Percentiles rank a stretch among this genome's conserved stretches.
Evolutionary conservation across 2,329 filamentous ascomycete genomes (phyloP).

Genomic region (Xylogone sp.): DNA sequence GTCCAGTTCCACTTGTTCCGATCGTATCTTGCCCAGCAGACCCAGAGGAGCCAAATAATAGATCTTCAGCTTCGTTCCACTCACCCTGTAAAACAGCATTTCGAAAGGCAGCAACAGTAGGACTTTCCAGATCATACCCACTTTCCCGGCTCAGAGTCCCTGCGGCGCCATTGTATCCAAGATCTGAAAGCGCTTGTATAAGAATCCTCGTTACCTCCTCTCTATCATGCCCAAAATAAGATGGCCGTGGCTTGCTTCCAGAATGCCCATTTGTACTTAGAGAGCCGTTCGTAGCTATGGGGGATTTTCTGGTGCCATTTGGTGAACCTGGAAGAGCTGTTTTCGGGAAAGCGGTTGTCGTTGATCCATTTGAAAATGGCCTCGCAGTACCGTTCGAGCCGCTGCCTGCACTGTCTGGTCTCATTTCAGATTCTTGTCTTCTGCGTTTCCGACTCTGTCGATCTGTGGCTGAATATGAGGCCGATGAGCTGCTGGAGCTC

Average conservation of each 20-base stretch:
- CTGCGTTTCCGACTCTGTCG: conserved; percentile 53
- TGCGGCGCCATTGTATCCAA: conserved; percentile 81
- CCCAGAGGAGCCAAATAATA: conserved; percentile 57
- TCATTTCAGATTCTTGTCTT: conserved; percentile 56
- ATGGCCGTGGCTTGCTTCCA: conserved; percentile 17
- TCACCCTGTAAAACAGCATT: conserved; percentile 73
- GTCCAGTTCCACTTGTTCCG: conserved; percentile 46
- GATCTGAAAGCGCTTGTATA: conserved; percentile 83
- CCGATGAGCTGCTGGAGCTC: conserved; percentile 19
- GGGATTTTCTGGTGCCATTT: conserved; percentile 46
- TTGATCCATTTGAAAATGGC: conserved; percentile 53
- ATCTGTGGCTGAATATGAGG: conserved; percentile 10
- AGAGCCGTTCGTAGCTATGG: conserved; percentile 52
- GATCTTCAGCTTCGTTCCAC: conserved; percentile 80
- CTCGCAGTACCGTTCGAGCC: conserved; percentile 51
- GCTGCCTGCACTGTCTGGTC: conserved; percentile 53
- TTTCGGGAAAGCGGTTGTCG: conserved; percentile 39
- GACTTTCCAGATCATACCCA: conserved; percentile 81
- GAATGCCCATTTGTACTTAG: conserved; percentile 29
- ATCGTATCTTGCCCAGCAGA: conserved; percentile 39
- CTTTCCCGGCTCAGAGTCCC: conserved; percentile 74
- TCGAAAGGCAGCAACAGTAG: conserved; percentile 81
- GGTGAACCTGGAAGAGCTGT: conserved; percentile 31
- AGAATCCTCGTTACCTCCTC: conserved; percentile 91
- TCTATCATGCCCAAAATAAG: conserved; percentile 80